Evolutionary conservation across 345 rosid genomes (phyloP), one percentile per base, ranked within the genome.

Genomic region (Moricandia moricandioides): DNA sequence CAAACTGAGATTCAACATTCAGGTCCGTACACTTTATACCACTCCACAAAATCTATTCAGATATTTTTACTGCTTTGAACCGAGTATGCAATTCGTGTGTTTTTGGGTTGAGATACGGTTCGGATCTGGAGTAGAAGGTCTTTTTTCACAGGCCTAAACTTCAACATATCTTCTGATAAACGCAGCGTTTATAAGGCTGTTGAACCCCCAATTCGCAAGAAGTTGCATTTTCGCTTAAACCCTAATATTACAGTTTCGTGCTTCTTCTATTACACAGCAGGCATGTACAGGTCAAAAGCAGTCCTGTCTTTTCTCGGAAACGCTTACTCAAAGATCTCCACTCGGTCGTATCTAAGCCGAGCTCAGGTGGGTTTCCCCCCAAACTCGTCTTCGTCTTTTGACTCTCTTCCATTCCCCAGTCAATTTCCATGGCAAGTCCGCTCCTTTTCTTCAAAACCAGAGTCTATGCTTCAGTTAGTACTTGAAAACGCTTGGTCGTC

Each of bases 281-380:
- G 79, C 71, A 93, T 90, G 96, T 80, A 88, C 66, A 88, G 88
- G 62, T 86, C 91, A 37, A 86, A 74, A 81, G 61, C 84, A 65
- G 31, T 84, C 47, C 27, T 85, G 27, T 61, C 81, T 11, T 77
- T 80, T 60, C 78, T 88, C 65, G 71, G 83, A 45, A 72, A 83
- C 49, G 82, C 79, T 54, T 72, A 71, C 69, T 78, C 84, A 31
- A 47, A 80, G 58, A 69, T 81, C 49, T 81, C 83, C 1, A 72
- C 80, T 76, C 82, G 79, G 0, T 47, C 77, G 26, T 60, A 77
- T 43, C 34, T 84, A 67, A 65, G 75, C 69, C 82, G 78, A 58
- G 47, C 80, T 75, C 83, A 86, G 91, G 89, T 86, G 78, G 66
- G 76, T 77, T 80, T 62, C 17, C 79, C 79, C 33, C 72, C 83